These are phyloP conservation scores for Spathaspora gorwiae DNA, from an alignment of 805 yeast species.

Conservation along the genomic window DNA sequence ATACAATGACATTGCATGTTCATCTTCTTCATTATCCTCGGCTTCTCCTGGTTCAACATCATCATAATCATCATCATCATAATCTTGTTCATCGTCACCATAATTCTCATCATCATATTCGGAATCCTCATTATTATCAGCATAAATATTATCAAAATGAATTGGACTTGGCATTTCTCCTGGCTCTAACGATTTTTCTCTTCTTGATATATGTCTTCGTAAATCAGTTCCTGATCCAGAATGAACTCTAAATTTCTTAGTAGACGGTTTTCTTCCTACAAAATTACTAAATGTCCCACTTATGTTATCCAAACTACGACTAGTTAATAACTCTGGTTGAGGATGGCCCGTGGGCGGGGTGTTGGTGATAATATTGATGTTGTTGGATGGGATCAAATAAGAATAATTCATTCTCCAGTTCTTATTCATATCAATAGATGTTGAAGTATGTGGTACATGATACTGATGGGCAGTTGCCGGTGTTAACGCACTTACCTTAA, in stretches of 20 bases:
- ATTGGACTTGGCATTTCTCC: constrained; percentile 2
- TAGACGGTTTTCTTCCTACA: constrained; percentile 15
- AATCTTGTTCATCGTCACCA: constrained; percentile 6
- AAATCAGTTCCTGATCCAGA: constrained; percentile 15
- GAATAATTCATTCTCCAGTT: constrained; percentile 28
- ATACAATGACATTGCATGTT: constrained; percentile 63
- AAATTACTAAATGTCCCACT: constrained; percentile 20
- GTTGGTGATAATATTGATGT: no score
- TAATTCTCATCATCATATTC: not conserved
- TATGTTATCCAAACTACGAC: constrained; percentile 23
- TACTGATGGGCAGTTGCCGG: constrained; percentile 3
- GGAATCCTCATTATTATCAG: not conserved
- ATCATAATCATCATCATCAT: constrained; percentile 23
- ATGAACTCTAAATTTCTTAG: constrained; percentile 9
- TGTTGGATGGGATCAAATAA: constrained; percentile 9
- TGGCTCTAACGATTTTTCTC: constrained; percentile 5
- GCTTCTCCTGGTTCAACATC: constrained; percentile 14
- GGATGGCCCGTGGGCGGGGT: constrained; percentile 9
- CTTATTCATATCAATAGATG: constrained; percentile 1
- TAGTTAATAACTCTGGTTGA: constrained; percentile 13
- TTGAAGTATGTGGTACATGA: not conserved
- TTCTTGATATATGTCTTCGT: constrained; percentile 1
- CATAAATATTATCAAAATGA: constrained; percentile 1
- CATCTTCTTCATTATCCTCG: constrained; percentile 52
- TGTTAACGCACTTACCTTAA: not conserved